A percentile compares a stretch with the other conserved stretches of the same genome.
Evolutionary conservation across 2,329 filamentous ascomycete species (phyloP).

Genomic region (Parafenestella ontariensis): DNA sequence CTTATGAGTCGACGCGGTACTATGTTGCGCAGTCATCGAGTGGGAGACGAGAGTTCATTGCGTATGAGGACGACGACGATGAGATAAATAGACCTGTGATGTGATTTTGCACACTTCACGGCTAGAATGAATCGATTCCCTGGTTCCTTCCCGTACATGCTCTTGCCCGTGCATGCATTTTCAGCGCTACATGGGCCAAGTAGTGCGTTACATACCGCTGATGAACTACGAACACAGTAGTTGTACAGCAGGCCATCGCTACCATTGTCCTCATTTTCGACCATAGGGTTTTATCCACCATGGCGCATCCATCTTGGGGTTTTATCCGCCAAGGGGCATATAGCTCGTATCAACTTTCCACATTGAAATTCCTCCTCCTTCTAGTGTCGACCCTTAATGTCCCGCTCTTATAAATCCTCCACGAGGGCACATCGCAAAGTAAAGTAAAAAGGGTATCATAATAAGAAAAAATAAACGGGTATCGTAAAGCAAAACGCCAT

Average conservation of each 20-base stretch:
- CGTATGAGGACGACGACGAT: slow-evolving; percentile 42
- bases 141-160: slow-evolving; percentile 7
- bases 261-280: not conserved
- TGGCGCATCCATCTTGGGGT: not conserved
- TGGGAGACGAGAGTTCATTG: slow-evolving; percentile 30
- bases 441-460: not conserved
- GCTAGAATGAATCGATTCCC: slow-evolving; percentile 7
- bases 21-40: slow-evolving; percentile 22
- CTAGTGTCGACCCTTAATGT: not conserved
- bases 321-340: slow-evolving; percentile 8
- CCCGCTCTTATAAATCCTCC: not conserved
- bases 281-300: slow-evolving; percentile 14
- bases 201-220: slow-evolving; percentile 13
- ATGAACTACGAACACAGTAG: slow-evolving; percentile 16
- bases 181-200: slow-evolving; percentile 18
- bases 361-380: not conserved
- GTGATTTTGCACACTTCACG: slow-evolving; percentile 25
- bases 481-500: slow-evolving; percentile 15
- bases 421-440: not conserved
- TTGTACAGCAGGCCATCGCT: not conserved
- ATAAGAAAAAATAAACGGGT: slow-evolving; percentile 11
- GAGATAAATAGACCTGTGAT: slow-evolving; percentile 43
- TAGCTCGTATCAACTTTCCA: not conserved
- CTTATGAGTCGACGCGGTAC: slow-evolving; percentile 26
- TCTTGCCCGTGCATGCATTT: slow-evolving; percentile 19